phyloP scores from a whole-genome alignment of 129 eudicot species.

The Artemisia annua region DNA sequence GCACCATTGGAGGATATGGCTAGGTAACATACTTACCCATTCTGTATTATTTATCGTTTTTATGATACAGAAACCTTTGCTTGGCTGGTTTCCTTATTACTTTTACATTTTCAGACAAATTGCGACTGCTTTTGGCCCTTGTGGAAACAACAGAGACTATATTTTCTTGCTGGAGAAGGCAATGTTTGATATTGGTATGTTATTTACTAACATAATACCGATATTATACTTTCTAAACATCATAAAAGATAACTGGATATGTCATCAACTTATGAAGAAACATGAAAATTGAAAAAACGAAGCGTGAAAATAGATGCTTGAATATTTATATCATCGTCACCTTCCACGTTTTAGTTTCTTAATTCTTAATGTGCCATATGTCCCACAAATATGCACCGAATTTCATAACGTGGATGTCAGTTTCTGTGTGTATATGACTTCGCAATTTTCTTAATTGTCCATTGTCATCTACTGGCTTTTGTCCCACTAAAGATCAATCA shows the following conservation, averaged over 20 bases:
- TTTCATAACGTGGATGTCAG: constrained; percentile 8
- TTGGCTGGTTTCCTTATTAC: not conserved
- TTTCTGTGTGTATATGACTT: not conserved
- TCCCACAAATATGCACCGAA: not conserved
- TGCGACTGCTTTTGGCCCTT: constrained; percentile 96
- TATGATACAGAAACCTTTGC: not conserved
- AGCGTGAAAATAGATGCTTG: too few relatives aligned
- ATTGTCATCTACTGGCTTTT: not conserved
- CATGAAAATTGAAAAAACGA: too few relatives aligned
- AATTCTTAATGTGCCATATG: not conserved
- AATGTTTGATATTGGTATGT: constrained; percentile 77
- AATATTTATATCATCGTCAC: too few relatives aligned
- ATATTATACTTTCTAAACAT: not conserved
- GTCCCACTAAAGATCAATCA: not conserved
- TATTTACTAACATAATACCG: not conserved
- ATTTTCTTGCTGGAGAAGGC: constrained; percentile 85
- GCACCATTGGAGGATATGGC: constrained; percentile 99
- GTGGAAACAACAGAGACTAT: constrained; percentile 92
- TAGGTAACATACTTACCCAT: constrained; percentile 33
- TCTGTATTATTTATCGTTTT: not conserved
- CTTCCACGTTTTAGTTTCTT: not conserved
- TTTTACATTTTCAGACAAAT: constrained; percentile 62
- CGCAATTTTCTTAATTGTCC: too few relatives aligned
- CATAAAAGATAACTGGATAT: too few relatives aligned
- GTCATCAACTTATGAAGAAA: too few relatives aligned